A percentile compares a stretch with the other conserved stretches of the same genome.
These are phyloP conservation scores for Hirschioporus abietinus DNA, from an alignment of 768 basidiomycete species.

Conservation along the genomic window DNA sequence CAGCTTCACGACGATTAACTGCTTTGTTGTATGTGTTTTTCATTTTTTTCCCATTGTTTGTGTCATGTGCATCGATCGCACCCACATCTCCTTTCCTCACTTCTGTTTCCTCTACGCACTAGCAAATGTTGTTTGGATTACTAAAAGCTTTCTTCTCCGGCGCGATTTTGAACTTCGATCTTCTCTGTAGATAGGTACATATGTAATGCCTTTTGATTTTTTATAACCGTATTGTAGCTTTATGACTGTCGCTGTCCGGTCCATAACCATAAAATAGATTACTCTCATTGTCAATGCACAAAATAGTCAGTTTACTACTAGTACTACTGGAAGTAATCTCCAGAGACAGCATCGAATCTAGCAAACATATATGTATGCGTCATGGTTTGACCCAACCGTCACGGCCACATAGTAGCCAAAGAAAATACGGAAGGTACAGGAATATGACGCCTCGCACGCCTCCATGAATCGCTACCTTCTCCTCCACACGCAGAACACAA, in stretches of 20 bases:
- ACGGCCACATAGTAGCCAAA: constrained; percentile 71
- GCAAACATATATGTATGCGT: constrained; percentile 45
- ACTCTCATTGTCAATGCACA: background rate
- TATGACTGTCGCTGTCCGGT: background rate
- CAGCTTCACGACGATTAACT: background rate
- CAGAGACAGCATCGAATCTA: too few species aligned
- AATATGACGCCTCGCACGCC: constrained; percentile 66
- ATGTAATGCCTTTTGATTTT: background rate
- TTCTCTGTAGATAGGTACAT: background rate
- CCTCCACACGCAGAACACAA: constrained; percentile 23
- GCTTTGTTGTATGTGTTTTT: background rate
- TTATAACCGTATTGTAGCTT: background rate
- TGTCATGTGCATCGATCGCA: too few species aligned
- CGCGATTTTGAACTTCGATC: background rate
- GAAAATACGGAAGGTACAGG: constrained; percentile 68
- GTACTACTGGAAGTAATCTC: too few species aligned
- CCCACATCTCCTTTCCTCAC: background rate
- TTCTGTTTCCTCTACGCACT: background rate
- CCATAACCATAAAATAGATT: background rate
- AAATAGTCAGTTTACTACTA: background rate
- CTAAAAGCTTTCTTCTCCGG: background rate
- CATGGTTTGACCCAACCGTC: constrained; percentile 84
- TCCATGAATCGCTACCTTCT: constrained; percentile 34
- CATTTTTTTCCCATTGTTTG: background rate
- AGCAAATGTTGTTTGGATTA: background rate